A percentile compares a stretch with the other conserved stretches of the same genome.
Conservation (phyloP, 1,284 basidiomycete species). For the Xanthoconium separans region DNA sequence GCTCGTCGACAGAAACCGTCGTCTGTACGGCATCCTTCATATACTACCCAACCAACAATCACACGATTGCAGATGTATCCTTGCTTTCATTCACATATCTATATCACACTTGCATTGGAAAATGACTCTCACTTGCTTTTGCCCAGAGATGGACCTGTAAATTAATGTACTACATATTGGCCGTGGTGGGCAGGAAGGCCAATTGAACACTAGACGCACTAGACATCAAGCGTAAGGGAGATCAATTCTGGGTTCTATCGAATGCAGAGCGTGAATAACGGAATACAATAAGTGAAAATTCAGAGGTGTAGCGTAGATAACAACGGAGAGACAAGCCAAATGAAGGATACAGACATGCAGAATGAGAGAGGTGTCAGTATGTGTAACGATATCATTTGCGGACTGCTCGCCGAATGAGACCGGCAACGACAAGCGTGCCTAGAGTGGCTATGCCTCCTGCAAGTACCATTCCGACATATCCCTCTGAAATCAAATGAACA, state of each 20-base stretch:
- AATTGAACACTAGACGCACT: neutral
- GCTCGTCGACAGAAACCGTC: conserved; percentile 2
- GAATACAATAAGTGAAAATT: conserved; percentile 31
- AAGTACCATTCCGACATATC: conserved; percentile 93
- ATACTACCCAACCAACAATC: conserved; percentile 18
- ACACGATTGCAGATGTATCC: conserved; percentile 27
- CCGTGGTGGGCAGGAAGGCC: neutral
- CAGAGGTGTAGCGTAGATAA: conserved; percentile 5
- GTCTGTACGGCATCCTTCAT: conserved; percentile 9
- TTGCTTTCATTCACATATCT: conserved; percentile 31
- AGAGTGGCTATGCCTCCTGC: conserved; percentile 88
- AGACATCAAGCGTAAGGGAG: neutral
- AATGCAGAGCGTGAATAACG: conserved; percentile 15
- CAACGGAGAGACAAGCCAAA: conserved; percentile 8
- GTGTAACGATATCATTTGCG: conserved; percentile 52
- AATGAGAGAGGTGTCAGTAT: conserved; percentile 15
- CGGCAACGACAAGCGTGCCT: conserved; percentile 79
- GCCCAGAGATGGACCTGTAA: conserved; percentile 23
- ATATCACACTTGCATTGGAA: conserved; percentile 29
- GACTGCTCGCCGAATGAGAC: conserved; percentile 81
- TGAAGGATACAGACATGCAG: conserved; percentile 13
- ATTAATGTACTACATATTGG: conserved; percentile 32
- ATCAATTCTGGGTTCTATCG: conserved; percentile 16
- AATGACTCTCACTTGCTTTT: conserved; percentile 20
- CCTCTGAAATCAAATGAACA: conserved; percentile 52